Conservation (phyloP, 139 green algal genomes). For the Protoeuglena noctilucae region DNA sequence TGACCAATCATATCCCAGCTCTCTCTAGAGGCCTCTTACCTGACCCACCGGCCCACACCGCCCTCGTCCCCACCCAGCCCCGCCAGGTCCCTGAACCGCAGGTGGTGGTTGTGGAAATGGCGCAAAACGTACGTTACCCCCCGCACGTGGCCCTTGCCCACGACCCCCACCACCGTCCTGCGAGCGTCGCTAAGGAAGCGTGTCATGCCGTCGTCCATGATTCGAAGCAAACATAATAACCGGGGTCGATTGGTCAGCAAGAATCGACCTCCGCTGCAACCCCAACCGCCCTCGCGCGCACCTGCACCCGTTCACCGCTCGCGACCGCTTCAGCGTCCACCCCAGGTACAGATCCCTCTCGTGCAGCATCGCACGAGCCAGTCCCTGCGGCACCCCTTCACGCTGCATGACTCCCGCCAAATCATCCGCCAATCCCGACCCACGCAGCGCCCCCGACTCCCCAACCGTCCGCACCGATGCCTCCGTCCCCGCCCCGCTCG, state of each 20-base stretch:
- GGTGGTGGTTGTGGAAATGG: too few relatives aligned
- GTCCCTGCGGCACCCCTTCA: neutral
- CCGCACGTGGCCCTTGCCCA: slow-evolving; percentile 51
- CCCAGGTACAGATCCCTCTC: slow-evolving; percentile 60
- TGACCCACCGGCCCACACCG: too few relatives aligned
- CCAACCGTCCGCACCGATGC: too few relatives aligned
- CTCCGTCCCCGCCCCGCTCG: too few relatives aligned
- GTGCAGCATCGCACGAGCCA: slow-evolving; percentile 26
- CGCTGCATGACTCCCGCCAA: neutral
- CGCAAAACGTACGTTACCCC: too few relatives aligned
- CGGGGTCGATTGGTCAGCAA: neutral
- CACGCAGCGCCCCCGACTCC: too few relatives aligned
- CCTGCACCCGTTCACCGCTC: too few relatives aligned
- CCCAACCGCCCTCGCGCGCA: neutral
- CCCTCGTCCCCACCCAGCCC: too few relatives aligned
- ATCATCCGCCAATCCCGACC: too few relatives aligned
- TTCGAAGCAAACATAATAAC: neutral
- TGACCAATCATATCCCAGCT: too few relatives aligned
- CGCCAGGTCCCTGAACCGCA: too few relatives aligned
- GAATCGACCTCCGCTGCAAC: neutral
- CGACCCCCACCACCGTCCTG: slow-evolving; percentile 50
- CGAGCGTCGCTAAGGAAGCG: slow-evolving; percentile 3
- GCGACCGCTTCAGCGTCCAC: slow-evolving; percentile 50
- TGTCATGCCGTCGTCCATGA: neutral
- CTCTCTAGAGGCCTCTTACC: too few relatives aligned